Base-by-base conservation (phyloP, 805 yeast species). In the Candida easanensis region DNA sequence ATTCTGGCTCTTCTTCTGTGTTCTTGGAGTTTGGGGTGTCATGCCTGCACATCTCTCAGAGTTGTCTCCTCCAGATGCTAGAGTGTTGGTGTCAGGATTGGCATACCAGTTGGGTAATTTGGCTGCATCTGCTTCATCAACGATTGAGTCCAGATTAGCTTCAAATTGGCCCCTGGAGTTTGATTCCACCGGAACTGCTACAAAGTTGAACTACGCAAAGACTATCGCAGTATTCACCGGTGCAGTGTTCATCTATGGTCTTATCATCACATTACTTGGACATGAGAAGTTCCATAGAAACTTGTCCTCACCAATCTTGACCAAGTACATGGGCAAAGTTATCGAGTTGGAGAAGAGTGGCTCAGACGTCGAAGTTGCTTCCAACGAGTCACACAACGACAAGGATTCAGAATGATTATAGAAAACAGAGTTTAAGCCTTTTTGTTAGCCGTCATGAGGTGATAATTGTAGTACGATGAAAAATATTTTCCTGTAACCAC, bases 341-440 rank as follows among this genome's bases (percentile, higher is more conserved):
- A 41, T 41, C 10, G 48, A 46, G 17, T 4, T n/a, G 18, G 33
- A 30, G 33, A 30, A 30, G 19, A n/a, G 18, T 16, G 33, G 18
- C 5, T 18, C 73, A 79, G 46, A 72, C 76, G 4, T 84, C 90
- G 90, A 70, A 84, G 53, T 70, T 85, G 1, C 64, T 82, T n/a
- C n/a, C n/a, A n/a, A n/a, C n/a, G n/a, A n/a, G n/a, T n/a, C n/a
- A n/a, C n/a, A 22, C 25, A 22, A 22, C 25, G 25, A 22, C 25
- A 22, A 22, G 25, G 25, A 33, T 82, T 79, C 63, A 84, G 25
- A 22, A 22, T 22, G 25, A 22, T 22, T 10, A n/a, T n/a, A n/a
- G n/a, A n/a, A 88, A 80, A 60, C 93, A 88, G 68, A 93, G 93
- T 66, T 76, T 93, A 57, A 84, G 95, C 25, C 74, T 91, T 64